Conservation (phyloP, 2,329 filamentous ascomycete genomes). For the Fusarium bulbicola region DNA sequence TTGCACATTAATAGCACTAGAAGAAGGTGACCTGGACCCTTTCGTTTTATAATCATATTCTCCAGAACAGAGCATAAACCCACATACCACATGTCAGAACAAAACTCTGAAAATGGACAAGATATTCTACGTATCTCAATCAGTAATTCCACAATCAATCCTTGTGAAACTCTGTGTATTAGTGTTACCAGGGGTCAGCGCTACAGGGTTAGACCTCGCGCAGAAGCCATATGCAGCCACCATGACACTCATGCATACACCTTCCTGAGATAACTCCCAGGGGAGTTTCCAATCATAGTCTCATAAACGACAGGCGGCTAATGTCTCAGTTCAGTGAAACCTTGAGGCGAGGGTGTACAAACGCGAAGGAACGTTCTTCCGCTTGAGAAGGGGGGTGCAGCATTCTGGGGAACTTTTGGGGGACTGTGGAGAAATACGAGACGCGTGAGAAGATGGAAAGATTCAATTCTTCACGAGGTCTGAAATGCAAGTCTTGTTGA, state of each 20-base stretch:
- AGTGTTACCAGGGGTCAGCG: not conserved
- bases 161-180: not conserved
- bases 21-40: fast-evolving
- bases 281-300: fast-evolving
- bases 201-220: fast-evolving
- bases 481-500: fast-evolving
- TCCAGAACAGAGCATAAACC: fast-evolving
- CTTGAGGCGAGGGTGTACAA: too few species aligned
- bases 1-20: too few species aligned
- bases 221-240: not conserved
- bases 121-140: fast-evolving
- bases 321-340: not conserved
- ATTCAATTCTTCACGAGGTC: fast-evolving
- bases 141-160: fast-evolving
- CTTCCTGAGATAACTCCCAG: too few species aligned
- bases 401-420: not conserved
- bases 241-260: not conserved
- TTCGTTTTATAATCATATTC: too few species aligned
- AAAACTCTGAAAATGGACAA: fast-evolving
- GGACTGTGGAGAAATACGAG: fast-evolving
- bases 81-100: fast-evolving
- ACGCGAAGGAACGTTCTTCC: not conserved
- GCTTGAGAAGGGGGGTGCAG: not conserved
- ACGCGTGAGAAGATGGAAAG: too few species aligned
- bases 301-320: fast-evolving